Percentiles rank a stretch among this genome's conserved stretches.
Conservation (phyloP, 179 eudicot genomes). For the Beta lomatogona region DNA sequence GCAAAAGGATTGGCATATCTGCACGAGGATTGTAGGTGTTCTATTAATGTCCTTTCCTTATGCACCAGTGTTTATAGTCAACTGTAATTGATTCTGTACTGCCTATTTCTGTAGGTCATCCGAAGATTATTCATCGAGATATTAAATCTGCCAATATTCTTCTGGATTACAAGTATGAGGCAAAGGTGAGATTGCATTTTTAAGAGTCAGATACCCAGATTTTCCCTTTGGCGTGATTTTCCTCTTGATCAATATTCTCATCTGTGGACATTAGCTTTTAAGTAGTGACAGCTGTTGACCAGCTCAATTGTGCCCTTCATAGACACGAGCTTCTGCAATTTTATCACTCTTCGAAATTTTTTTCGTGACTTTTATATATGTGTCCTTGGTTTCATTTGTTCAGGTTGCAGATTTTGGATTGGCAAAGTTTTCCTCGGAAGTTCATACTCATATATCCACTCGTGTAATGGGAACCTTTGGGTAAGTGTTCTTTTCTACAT, state of each 20-base stretch:
- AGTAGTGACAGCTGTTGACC: not conserved
- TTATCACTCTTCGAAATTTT: not conserved
- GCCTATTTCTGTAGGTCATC: slow-evolving; percentile 64
- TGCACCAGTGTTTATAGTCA: not conserved
- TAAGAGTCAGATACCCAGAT: not conserved
- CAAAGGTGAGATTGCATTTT: slow-evolving; percentile 54
- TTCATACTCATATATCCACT: slow-evolving; percentile 83
- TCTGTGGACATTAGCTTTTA: not conserved
- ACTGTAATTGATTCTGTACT: slow-evolving; percentile 15
- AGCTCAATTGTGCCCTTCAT: not conserved
- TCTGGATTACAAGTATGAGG: slow-evolving; percentile 78
- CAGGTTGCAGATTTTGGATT: slow-evolving; percentile 98
- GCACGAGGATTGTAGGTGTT: slow-evolving; percentile 90
- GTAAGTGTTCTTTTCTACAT: slow-evolving; percentile 32
- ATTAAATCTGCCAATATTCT: slow-evolving; percentile 89
- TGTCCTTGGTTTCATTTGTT: slow-evolving; percentile 7
- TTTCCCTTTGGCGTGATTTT: not conserved
- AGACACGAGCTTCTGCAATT: not conserved
- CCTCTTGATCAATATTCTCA: not conserved
- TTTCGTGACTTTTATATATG: not conserved
- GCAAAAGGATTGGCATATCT: slow-evolving; percentile 95
- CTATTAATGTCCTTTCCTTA: not conserved
- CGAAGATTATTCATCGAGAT: slow-evolving; percentile 93
- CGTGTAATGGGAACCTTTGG: slow-evolving; percentile 99
- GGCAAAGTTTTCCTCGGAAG: slow-evolving; percentile 79